A percentile compares a stretch with the other conserved stretches of the same genome.
Evolutionary conservation across 2,329 filamentous ascomycete species (phyloP).

Genomic region (Raffaelea albimanens): DNA sequence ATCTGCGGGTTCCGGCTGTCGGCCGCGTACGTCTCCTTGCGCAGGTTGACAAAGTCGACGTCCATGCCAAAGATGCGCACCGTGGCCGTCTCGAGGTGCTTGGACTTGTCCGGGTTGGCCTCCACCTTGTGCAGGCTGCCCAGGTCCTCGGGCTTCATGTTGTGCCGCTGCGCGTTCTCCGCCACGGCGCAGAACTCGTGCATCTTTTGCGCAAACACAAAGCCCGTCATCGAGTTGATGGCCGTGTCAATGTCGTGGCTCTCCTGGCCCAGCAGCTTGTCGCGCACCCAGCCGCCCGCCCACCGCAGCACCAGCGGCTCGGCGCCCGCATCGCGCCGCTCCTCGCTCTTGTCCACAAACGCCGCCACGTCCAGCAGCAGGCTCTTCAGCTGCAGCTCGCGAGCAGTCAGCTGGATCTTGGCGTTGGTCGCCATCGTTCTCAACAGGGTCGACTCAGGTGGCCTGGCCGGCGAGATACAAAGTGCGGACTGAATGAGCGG

Average conservation of each 20-base stretch:
- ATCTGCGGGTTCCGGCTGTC: constrained; percentile 84
- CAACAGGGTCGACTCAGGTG: too few relatives aligned
- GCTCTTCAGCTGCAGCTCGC: constrained; percentile 63
- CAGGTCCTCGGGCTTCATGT: constrained; percentile 47
- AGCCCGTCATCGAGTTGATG: constrained; percentile 78
- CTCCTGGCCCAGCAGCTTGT: constrained; percentile 63
- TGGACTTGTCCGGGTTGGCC: constrained; percentile 90
- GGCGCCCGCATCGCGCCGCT: not conserved
- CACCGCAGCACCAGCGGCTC: constrained; percentile 60
- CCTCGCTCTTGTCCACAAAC: constrained; percentile 44
- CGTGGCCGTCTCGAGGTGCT: constrained; percentile 88
- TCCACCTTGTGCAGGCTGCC: constrained; percentile 79
- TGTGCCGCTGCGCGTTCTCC: constrained; percentile 52
- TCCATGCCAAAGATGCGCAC: constrained; percentile 79
- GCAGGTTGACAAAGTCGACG: constrained; percentile 87
- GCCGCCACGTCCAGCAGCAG: constrained; percentile 75
- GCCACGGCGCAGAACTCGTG: constrained; percentile 56
- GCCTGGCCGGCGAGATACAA: too few relatives aligned
- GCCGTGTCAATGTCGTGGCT: constrained; percentile 80
- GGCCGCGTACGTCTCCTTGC: constrained; percentile 85
- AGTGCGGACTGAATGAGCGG: too few relatives aligned
- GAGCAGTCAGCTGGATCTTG: constrained; percentile 47
- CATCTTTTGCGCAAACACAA: constrained; percentile 61
- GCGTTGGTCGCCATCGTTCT: constrained; percentile 6
- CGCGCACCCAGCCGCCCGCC: constrained; percentile 81